Conservation (phyloP, 148 eudicot genomes). For the Heliosperma pusillum region DNA sequence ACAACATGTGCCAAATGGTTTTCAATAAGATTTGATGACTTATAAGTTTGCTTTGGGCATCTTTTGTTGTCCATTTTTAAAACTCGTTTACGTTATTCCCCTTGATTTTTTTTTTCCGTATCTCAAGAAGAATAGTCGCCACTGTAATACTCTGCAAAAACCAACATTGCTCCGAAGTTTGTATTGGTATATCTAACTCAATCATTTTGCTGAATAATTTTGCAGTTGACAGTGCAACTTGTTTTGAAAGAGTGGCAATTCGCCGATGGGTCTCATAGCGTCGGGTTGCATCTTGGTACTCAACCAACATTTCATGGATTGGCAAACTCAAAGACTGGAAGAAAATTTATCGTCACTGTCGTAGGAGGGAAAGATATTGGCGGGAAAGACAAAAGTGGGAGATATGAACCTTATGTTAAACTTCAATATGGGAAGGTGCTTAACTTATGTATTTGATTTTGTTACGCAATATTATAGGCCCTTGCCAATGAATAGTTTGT, state of each 20-base stretch:
- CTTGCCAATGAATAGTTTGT: not conserved
- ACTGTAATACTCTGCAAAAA: not conserved
- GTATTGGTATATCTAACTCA: slow-evolving; percentile 6
- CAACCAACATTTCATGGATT: slow-evolving; percentile 48
- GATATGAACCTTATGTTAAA: slow-evolving; percentile 70
- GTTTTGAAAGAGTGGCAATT: slow-evolving; percentile 91
- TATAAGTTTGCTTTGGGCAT: not conserved
- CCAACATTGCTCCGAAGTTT: not conserved
- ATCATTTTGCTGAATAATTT: slow-evolving; percentile 3
- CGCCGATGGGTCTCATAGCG: slow-evolving; percentile 73
- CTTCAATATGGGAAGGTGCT: slow-evolving; percentile 94
- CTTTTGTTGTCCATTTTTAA: not conserved
- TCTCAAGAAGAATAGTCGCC: not conserved
- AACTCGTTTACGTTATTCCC: not conserved
- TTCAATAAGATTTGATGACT: not conserved
- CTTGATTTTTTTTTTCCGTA: not conserved
- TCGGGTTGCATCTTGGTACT: slow-evolving; percentile 36
- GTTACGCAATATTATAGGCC: not conserved
- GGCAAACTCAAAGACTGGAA: slow-evolving; percentile 63
- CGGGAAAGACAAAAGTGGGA: slow-evolving; percentile 67
- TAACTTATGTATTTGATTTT: slow-evolving; percentile 5
- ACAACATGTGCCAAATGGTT: not conserved
- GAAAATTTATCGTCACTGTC: slow-evolving; percentile 68
- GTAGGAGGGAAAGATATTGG: slow-evolving; percentile 72
- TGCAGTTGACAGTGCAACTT: slow-evolving; percentile 79